phyloP scores from a whole-genome alignment of 2,329 filamentous ascomycete species.

The Dothidotthia symphoricarpi region DNA sequence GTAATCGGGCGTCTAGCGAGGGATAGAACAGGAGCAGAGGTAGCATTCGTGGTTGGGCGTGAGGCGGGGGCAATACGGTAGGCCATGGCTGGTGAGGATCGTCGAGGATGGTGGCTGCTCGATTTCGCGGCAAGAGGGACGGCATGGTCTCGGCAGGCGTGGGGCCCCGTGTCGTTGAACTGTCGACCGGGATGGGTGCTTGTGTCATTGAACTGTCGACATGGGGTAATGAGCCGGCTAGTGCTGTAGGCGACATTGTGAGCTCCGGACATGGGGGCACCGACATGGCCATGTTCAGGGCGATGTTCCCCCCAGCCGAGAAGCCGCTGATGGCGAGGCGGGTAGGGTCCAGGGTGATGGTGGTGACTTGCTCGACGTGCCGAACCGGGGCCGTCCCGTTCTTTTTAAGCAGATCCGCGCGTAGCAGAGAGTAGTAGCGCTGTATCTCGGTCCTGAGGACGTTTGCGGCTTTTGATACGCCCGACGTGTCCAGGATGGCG shows the following conservation, averaged over 20 bases:
- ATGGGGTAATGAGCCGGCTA: too few relatives aligned
- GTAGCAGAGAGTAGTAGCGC: conserved; percentile 32
- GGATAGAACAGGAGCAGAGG: conserved; percentile 47
- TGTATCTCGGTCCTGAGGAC: conserved; percentile 38
- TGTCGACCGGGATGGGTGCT: neutral
- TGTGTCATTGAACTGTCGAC: conserved; percentile 5
- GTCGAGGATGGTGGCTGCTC: conserved; percentile 32
- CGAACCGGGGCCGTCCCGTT: conserved; percentile 6
- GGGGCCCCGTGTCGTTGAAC: conserved; percentile 10
- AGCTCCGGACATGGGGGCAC: conserved; percentile 34
- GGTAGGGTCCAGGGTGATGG: conserved; percentile 40
- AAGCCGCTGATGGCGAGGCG: conserved; percentile 48
- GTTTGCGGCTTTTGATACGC: conserved; percentile 32
- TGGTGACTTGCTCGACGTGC: conserved; percentile 21
- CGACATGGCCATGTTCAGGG: conserved; percentile 44
- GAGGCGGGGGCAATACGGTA: conserved; percentile 35
- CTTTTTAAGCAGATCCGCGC: conserved; percentile 19
- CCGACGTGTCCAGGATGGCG: conserved; percentile 43
- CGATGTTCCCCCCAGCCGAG: conserved; percentile 50
- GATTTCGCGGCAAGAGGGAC: conserved; percentile 29
- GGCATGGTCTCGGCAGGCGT: conserved; percentile 21
- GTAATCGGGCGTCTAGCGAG: conserved; percentile 43
- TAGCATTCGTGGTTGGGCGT: conserved; percentile 36
- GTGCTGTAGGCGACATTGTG: conserved; percentile 10
- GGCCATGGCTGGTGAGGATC: conserved; percentile 39